These are phyloP conservation scores for Ettlia oleoabundans DNA, from an alignment of 139 green algal species.

Conservation along the genomic window DNA sequence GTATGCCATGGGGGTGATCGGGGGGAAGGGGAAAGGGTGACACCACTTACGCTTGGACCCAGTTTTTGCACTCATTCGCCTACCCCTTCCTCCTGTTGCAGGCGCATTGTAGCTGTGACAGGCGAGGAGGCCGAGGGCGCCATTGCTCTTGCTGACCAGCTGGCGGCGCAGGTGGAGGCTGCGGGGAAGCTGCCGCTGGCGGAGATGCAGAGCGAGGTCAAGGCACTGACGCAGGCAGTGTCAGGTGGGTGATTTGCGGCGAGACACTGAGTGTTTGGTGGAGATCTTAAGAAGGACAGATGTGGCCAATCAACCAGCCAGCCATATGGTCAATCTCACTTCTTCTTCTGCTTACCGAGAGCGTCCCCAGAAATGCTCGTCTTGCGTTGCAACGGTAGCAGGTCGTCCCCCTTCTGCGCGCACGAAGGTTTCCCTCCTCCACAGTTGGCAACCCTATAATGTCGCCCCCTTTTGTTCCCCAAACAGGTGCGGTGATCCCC, in stretches of 20 bases:
- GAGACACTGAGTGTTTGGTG: too few relatives aligned
- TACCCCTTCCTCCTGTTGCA: not conserved
- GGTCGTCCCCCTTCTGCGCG: too few relatives aligned
- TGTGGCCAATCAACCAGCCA: too few relatives aligned
- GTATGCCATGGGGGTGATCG: too few relatives aligned
- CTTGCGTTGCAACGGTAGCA: too few relatives aligned
- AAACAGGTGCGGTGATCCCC: constrained; percentile 73
- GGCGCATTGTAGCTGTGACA: constrained; percentile 92
- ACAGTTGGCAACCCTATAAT: constrained; percentile 36
- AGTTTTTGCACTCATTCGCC: not conserved
- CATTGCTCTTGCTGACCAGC: constrained; percentile 65
- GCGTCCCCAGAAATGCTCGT: too few relatives aligned
- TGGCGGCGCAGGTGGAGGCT: constrained; percentile 61
- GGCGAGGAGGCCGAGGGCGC: constrained; percentile 73
- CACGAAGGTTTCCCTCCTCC: not conserved
- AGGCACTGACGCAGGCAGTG: constrained; percentile 50
- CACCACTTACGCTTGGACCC: not conserved
- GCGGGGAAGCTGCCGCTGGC: constrained; percentile 37
- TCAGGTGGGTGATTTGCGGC: constrained; percentile 5
- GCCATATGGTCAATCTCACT: too few relatives aligned
- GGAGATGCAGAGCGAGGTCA: constrained; percentile 59
- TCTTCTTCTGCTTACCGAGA: too few relatives aligned
- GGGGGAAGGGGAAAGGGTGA: too few relatives aligned
- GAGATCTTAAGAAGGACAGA: too few relatives aligned
- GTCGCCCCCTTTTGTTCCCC: too few relatives aligned